Evolutionary conservation across 2,329 filamentous ascomycete species (phyloP).

Genomic region (Xylariaceae sp.): DNA sequence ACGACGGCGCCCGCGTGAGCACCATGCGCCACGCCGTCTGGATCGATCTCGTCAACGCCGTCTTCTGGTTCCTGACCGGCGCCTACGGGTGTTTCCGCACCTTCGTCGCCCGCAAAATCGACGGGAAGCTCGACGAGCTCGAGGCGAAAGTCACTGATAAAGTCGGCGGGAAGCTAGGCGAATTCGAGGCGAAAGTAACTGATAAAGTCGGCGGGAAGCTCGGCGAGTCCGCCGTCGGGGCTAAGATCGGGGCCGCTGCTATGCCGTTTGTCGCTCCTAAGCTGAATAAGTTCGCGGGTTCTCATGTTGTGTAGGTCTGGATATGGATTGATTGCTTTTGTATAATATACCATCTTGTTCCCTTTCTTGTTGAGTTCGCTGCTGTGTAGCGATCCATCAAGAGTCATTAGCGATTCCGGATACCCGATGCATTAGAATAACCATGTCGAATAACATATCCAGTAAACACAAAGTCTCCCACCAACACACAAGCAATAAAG

Average conservation of each 20-base stretch:
- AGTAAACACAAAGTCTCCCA: no score
- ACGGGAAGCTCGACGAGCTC: conserved; percentile 18
- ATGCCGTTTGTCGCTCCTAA: conserved; percentile 1
- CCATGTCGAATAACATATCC: no score
- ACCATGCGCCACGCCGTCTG: conserved; percentile 69
- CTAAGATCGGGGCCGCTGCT: conserved; percentile 3
- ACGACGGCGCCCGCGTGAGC: conserved; percentile 38
- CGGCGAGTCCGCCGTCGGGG: neutral
- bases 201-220: conserved; percentile 10
- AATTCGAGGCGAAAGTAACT: conserved; percentile 17
- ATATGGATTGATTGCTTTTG: neutral
- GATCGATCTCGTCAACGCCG: conserved; percentile 63
- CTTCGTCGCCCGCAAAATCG: conserved; percentile 29
- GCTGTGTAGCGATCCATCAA: no score
- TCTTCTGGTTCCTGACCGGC: conserved; percentile 58
- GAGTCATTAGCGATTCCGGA: no score
- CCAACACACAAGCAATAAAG: no score
- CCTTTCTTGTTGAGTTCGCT: neutral
- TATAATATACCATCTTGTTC: neutral
- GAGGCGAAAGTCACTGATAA: conserved; percentile 17
- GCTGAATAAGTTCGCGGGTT: conserved; percentile 10
- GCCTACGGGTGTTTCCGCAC: conserved; percentile 41
- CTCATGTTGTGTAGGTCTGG: conserved; percentile 4
- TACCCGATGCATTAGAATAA: no score
- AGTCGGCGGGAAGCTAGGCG: conserved; percentile 16